Evolutionary conservation across 768 basidiomycete species (phyloP).

Genomic region (Lentinula sp.): DNA sequence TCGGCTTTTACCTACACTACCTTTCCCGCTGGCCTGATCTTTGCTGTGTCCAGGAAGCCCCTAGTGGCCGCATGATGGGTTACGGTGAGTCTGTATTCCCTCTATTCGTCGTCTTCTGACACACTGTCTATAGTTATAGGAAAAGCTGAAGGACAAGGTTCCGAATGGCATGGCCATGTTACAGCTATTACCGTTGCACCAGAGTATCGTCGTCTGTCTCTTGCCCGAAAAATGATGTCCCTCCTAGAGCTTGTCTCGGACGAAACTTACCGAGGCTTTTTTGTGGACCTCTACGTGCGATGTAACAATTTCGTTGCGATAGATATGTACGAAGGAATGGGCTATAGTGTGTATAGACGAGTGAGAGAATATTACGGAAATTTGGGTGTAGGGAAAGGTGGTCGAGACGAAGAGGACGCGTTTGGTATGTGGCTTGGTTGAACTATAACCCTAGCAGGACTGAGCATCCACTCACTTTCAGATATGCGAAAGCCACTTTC

Average conservation of each 20-base stretch:
- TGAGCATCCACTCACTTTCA: constrained; percentile 12
- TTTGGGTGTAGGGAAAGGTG: constrained; percentile 70
- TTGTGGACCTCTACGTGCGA: constrained; percentile 94
- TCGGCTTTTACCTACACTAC: constrained; percentile 85
- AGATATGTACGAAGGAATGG: constrained; percentile 86
- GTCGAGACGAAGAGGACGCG: constrained; percentile 82
- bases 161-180: constrained; percentile 91
- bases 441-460: not conserved
- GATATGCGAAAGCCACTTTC: constrained; percentile 74
- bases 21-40: constrained; percentile 90
- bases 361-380: constrained; percentile 88
- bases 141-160: constrained; percentile 75
- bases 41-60: constrained; percentile 77
- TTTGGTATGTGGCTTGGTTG: constrained; percentile 58
- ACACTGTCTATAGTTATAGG: constrained; percentile 66
- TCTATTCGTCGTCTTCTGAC: not conserved
- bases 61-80: constrained; percentile 83
- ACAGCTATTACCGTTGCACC: constrained; percentile 95
- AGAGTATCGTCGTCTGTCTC: constrained; percentile 81
- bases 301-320: constrained; percentile 83
- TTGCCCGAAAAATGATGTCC: constrained; percentile 83
- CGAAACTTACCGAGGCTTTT: constrained; percentile 74
- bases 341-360: constrained; percentile 87
- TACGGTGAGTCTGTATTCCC: constrained; percentile 58
- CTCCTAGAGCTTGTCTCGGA: constrained; percentile 85